Percentiles rank a stretch among this genome's conserved stretches.
These are phyloP conservation scores for Colletotrichum camelliae DNA, from an alignment of 2,329 filamentous ascomycete species.

Conservation along the genomic window DNA sequence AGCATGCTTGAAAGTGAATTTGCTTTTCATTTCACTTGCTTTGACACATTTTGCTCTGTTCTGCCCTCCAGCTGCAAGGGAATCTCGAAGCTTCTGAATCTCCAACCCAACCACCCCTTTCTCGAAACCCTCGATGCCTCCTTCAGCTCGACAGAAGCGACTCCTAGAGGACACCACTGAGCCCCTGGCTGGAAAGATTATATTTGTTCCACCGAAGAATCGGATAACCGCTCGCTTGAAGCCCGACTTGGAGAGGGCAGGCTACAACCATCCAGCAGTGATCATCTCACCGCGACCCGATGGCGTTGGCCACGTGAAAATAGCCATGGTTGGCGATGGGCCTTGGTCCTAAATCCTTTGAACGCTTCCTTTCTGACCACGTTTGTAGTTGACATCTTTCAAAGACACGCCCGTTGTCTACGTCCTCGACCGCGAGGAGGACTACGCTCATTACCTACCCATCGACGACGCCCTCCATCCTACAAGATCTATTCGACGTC, in stretches of 20 bases:
- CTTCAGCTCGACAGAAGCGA: neutral
- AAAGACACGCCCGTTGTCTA: neutral
- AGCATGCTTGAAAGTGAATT: too few species aligned
- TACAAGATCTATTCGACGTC: neutral
- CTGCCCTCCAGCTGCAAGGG: too few species aligned
- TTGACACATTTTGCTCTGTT: too few species aligned
- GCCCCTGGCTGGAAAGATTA: neutral
- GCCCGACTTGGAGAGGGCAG: neutral
- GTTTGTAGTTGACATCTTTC: neutral
- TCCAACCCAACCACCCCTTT: neutral
- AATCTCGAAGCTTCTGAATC: neutral
- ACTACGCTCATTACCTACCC: neutral
- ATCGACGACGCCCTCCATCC: neutral
- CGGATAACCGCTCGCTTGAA: neutral
- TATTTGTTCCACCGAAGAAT: neutral
- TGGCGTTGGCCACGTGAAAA: neutral
- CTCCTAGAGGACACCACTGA: accelerated
- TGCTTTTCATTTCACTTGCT: too few species aligned
- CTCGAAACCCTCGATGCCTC: neutral
- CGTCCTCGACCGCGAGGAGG: neutral
- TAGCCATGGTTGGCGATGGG: neutral
- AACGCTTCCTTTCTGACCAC: neutral
- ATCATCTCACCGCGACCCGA: neutral
- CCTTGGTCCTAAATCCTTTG: too few species aligned
- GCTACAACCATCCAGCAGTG: neutral